Percentiles rank a stretch among this genome's conserved stretches.
phyloP scores from a whole-genome alignment of 805 yeast genomes.

The Kazachstania viticola region DNA sequence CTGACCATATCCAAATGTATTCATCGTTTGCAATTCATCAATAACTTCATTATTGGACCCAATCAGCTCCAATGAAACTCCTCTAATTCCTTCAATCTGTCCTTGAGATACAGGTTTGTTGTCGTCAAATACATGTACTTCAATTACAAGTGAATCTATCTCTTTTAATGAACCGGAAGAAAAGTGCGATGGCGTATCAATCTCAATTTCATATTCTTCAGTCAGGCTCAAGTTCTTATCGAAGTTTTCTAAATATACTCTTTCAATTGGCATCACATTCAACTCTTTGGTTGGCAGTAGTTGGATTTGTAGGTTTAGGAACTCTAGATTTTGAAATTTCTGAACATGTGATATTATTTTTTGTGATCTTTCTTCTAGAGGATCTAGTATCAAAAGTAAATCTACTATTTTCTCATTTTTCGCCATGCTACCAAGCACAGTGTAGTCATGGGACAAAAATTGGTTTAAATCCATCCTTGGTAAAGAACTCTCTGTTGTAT shows the following conservation, averaged over 20 bases:
- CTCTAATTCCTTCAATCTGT: slow-evolving; percentile 27
- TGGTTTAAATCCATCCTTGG: slow-evolving; percentile 37
- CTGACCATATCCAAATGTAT: slow-evolving; percentile 76
- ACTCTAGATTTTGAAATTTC: slow-evolving; percentile 34
- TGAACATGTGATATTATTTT: slow-evolving; percentile 38
- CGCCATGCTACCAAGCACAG: too few species aligned
- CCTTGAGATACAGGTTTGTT: slow-evolving; percentile 13
- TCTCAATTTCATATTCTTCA: slow-evolving; percentile 10
- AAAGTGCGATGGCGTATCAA: slow-evolving; percentile 13
- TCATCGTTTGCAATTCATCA: slow-evolving; percentile 62
- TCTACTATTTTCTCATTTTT: slow-evolving; percentile 34
- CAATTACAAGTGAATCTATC: slow-evolving; percentile 47
- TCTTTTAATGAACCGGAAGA: slow-evolving; percentile 29
- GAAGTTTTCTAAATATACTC: slow-evolving; percentile 38
- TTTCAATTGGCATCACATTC: slow-evolving; percentile 36
- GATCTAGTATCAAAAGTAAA: slow-evolving; percentile 55
- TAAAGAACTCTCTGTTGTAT: slow-evolving; percentile 30
- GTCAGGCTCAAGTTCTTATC: slow-evolving; percentile 10
- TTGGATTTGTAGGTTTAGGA: slow-evolving; percentile 41
- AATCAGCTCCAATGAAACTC: slow-evolving; percentile 42
- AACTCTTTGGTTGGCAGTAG: slow-evolving; percentile 44
- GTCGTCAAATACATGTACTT: slow-evolving; percentile 53
- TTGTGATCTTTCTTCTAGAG: slow-evolving; percentile 60
- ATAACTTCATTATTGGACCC: slow-evolving; percentile 10
- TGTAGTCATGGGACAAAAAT: too few species aligned